phyloP scores from a whole-genome alignment of 2,329 filamentous ascomycete species.

The Cryphonectria japonica region DNA sequence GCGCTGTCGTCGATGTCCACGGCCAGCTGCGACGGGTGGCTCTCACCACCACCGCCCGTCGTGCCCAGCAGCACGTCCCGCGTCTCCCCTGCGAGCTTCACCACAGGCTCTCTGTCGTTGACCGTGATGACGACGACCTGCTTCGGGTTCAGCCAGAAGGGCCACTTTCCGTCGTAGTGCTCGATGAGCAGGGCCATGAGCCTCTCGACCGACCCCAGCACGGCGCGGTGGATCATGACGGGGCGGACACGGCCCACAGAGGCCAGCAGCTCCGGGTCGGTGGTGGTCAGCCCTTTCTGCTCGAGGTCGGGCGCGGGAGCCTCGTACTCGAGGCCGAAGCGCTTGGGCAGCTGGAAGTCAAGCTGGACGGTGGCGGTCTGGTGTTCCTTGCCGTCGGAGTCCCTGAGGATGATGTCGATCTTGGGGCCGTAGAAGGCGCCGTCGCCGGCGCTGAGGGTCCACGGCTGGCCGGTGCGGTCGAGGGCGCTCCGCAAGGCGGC shows the following conservation, averaged over 20 bases:
- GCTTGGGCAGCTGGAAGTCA: slow-evolving; percentile 85
- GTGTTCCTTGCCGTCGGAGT: slow-evolving; percentile 82
- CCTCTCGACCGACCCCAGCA: slow-evolving; percentile 82
- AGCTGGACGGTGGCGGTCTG: slow-evolving; percentile 89
- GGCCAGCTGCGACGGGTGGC: slow-evolving; percentile 61
- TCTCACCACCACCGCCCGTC: slow-evolving; percentile 31
- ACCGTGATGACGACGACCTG: slow-evolving; percentile 77
- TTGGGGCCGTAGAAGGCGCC: slow-evolving; percentile 92
- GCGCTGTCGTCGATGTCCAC: slow-evolving; percentile 72
- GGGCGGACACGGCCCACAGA: slow-evolving; percentile 67
- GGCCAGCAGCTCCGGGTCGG: slow-evolving; percentile 51
- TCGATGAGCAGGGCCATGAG: slow-evolving; percentile 86
- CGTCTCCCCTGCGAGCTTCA: slow-evolving; percentile 52
- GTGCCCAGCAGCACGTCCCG: slow-evolving; percentile 57
- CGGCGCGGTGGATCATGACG: slow-evolving; percentile 83
- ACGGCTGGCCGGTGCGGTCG: slow-evolving; percentile 65
- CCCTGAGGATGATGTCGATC: slow-evolving; percentile 82
- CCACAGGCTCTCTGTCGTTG: slow-evolving; percentile 61
- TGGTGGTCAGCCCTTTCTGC: slow-evolving; percentile 53
- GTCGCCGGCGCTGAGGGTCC: slow-evolving; percentile 78
- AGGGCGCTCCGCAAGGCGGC: slow-evolving; percentile 67
- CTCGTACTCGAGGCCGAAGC: slow-evolving; percentile 77
- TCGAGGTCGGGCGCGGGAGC: slow-evolving; percentile 69
- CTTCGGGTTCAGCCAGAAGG: slow-evolving; percentile 85
- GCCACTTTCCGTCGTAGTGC: slow-evolving; percentile 78